These are phyloP conservation scores for Stemphylium lycopersici DNA, from an alignment of 2,329 filamentous ascomycete genomes.

Conservation along the genomic window DNA sequence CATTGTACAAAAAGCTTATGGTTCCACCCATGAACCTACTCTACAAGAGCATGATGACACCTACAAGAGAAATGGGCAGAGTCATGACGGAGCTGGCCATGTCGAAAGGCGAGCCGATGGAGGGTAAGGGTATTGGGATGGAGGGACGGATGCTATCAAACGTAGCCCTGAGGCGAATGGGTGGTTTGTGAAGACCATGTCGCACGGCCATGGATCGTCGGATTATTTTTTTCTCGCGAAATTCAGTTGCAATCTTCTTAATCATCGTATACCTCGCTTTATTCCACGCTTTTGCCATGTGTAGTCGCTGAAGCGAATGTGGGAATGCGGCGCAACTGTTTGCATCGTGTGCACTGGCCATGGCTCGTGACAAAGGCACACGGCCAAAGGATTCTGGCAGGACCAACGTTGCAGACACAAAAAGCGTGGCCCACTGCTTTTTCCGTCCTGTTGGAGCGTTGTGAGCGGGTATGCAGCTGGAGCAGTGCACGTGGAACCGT, in stretches of 20 bases:
- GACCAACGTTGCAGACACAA: not conserved
- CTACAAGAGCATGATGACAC: conserved; percentile 47
- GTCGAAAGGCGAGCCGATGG: conserved; percentile 52
- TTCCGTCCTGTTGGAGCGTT: not conserved
- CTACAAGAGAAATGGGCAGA: conserved; percentile 56
- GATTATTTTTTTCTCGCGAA: not conserved
- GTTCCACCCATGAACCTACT: conserved; percentile 33
- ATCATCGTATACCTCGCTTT: not conserved
- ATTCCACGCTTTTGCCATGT: not conserved
- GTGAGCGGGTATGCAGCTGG: not conserved
- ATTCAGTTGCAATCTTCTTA: not conserved
- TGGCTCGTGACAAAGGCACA: conserved; percentile 28
- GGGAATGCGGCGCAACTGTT: not conserved
- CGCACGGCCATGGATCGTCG: not conserved
- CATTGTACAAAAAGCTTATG: conserved; percentile 27
- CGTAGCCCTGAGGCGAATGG: conserved; percentile 50
- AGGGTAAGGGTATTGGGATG: conserved; percentile 47
- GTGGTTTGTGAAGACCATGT: conserved; percentile 24
- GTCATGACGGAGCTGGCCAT: conserved; percentile 58
- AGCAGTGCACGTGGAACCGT: conserved; percentile 24
- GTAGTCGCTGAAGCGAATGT: no score
- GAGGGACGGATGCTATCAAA: conserved; percentile 51
- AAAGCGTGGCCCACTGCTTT: not conserved
- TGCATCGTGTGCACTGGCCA: not conserved
- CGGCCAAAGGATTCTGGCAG: no score